Percentiles rank a stretch among this genome's conserved stretches.
These are phyloP conservation scores for Boletus fagicola DNA, from an alignment of 768 basidiomycete genomes.

Conservation along the genomic window DNA sequence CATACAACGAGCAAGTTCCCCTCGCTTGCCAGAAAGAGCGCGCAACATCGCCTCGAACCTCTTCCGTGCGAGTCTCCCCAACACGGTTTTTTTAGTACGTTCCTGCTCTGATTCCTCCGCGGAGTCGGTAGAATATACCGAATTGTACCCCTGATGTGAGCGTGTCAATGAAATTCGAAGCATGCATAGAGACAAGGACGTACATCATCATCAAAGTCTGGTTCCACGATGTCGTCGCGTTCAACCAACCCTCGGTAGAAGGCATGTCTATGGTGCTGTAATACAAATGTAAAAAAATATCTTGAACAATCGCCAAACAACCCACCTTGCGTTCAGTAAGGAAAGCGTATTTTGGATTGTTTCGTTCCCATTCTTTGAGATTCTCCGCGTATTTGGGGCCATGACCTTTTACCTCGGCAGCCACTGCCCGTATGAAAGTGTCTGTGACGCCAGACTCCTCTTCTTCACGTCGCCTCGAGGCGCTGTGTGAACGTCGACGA, in stretches of 20 bases:
- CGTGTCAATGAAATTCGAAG: conserved; percentile 8
- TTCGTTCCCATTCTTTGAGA: conserved; percentile 71
- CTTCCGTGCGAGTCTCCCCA: conserved; percentile 77
- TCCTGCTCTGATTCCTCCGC: conserved; percentile 93
- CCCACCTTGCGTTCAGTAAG: conserved; percentile 55
- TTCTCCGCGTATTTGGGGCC: conserved; percentile 73
- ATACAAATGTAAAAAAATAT: conserved; percentile 2
- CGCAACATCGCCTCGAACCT: conserved; percentile 92
- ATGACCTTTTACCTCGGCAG: conserved; percentile 79
- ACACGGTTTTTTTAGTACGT: conserved; percentile 65
- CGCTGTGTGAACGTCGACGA: conserved; percentile 38
- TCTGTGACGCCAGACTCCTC: conserved; percentile 65
- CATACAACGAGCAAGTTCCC: conserved; percentile 94
- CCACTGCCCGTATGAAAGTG: conserved; percentile 83
- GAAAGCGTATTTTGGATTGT: conserved; percentile 83
- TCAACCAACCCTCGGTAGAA: conserved; percentile 70
- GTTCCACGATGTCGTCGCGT: conserved; percentile 49
- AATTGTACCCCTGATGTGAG: conserved; percentile 70
- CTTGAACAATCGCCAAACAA: conserved; percentile 1
- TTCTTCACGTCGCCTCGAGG: conserved; percentile 43
- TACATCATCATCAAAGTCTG: conserved; percentile 83
- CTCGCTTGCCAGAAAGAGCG: conserved; percentile 78
- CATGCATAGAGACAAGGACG: conserved; percentile 14
- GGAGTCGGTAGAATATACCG: conserved; percentile 88
- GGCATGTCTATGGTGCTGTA: conserved; percentile 67